Percentiles rank a stretch among this genome's conserved stretches.
These are phyloP conservation scores for Aquanectria penicillioides DNA, from an alignment of 2,329 filamentous ascomycete genomes.

Conservation along the genomic window DNA sequence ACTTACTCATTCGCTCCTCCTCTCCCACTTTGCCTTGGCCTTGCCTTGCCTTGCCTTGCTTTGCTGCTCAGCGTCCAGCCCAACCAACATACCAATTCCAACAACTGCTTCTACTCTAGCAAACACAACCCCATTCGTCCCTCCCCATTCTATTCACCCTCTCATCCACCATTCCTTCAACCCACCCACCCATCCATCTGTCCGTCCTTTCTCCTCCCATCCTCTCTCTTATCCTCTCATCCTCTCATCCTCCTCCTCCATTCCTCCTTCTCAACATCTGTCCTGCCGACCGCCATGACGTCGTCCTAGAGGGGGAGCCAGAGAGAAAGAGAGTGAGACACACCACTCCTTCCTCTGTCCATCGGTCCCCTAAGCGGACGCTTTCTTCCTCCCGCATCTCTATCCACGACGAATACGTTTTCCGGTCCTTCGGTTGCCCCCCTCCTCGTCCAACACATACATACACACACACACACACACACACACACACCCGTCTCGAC, in stretches of 20 bases:
- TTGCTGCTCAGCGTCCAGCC: too few relatives aligned
- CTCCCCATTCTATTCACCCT: too few relatives aligned
- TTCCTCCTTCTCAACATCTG: neutral
- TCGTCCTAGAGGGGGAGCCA: constrained; percentile 23
- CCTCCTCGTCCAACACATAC: neutral
- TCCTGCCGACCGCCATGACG: constrained; percentile 18
- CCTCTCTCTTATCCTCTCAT: neutral
- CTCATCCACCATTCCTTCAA: too few relatives aligned
- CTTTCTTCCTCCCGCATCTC: neutral
- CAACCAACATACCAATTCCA: neutral
- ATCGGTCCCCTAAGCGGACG: constrained; percentile 14
- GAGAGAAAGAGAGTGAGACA: constrained; percentile 13
- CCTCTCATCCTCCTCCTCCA: neutral
- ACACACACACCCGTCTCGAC: neutral
- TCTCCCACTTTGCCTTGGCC: neutral
- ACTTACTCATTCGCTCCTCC: too few relatives aligned
- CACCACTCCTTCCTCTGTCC: constrained; percentile 5
- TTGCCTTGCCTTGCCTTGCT: neutral
- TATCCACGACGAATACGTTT: neutral
- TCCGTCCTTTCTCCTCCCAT: neutral
- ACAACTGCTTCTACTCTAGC: neutral
- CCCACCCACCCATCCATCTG: too few relatives aligned
- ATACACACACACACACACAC: neutral
- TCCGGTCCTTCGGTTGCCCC: neutral
- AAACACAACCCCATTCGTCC: constrained; percentile 3